Base-by-base conservation (phyloP, 202 grass and related monocot species). In the Miscanthus sacchariflorus region DNA sequence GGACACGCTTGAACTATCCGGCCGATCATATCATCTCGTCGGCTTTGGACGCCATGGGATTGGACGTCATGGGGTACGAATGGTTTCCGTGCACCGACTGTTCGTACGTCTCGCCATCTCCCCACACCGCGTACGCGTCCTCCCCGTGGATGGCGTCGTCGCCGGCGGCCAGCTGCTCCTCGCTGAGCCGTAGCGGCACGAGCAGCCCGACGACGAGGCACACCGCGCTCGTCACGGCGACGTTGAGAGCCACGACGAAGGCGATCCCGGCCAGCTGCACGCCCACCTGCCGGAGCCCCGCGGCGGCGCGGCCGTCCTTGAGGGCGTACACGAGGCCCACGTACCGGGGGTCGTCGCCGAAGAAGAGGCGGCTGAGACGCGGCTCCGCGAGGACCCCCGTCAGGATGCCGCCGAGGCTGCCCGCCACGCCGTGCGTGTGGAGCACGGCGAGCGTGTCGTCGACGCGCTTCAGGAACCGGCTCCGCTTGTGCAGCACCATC, bases 101-200 rank as follows among this genome's bases (percentile, higher is more conserved):
- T 68, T 95, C 95, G 67, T 90, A 98, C 38, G 89, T 98, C 87
- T 98, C 83, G 14, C 95, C 95, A 7, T 98, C 93, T 27, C 93
- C 95, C 95, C 95, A 98, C 79, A 98, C 89, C 0, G 95, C 95
- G 66, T 98, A 98, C 12, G 91, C 93, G 30, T 98, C 93, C 93
- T 95, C 89, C 2, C 93, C 93, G 58, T 98, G 95, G 35, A 95
- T 82, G 5, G 87, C 84, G 42, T 95, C 95, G 44, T 95, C 95
- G 40, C 95, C 95, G 23, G 83, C 66, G 10, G 75, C 70, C 35
- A 95, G 52, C 87, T 91, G 85, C 52, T 98, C 91, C 21, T 88
- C 89, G n/a, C 76, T 77, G 21, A 98, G 87, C 27, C 95, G 85
- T 10, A 97, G 89, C 24, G 95, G 95, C 70, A 95, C 89, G 21